phyloP scores from a whole-genome alignment of 306 rosid species.

The Arachis hypogaea region DNA sequence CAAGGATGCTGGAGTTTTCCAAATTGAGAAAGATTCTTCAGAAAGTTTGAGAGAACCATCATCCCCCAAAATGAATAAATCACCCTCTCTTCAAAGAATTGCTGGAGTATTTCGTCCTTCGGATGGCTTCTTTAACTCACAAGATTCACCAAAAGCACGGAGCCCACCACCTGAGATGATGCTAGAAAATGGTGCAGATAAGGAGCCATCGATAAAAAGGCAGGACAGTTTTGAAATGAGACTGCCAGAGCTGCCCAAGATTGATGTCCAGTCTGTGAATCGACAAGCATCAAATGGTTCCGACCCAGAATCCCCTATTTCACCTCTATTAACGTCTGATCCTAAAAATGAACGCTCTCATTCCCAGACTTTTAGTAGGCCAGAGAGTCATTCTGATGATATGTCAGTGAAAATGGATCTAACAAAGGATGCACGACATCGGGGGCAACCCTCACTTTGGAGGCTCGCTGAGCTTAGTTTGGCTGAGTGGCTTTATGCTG shows the following conservation, averaged over 20 bases:
- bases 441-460: constrained; percentile 85
- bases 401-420: constrained; percentile 53
- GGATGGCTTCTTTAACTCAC: constrained; percentile 71
- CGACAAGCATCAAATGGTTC: constrained; percentile 82
- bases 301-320: constrained; percentile 95
- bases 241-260: constrained; percentile 89
- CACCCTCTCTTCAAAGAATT: constrained; percentile 93
- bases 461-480: constrained; percentile 95
- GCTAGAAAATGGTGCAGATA: constrained; percentile 77
- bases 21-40: constrained; percentile 95
- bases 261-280: constrained; percentile 83
- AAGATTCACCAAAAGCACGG: constrained; percentile 76
- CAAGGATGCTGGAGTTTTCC: constrained; percentile 89
- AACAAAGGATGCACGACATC: constrained; percentile 53
- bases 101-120: constrained; percentile 63
- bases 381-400: constrained; percentile 83
- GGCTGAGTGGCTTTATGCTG: constrained; percentile 99
- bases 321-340: constrained; percentile 96
- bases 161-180: constrained; percentile 95
- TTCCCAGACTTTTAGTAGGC: constrained; percentile 97
- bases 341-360: constrained; percentile 98
- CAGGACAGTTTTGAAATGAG: constrained; percentile 99
- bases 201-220: constrained; percentile 88
- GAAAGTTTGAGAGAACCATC: constrained; percentile 92
- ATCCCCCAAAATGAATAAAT: constrained; percentile 92